Percentiles rank a stretch among this genome's conserved stretches.
Conservation (phyloP, 169 alveolate genomes). For the Babesia gibsoni region DNA sequence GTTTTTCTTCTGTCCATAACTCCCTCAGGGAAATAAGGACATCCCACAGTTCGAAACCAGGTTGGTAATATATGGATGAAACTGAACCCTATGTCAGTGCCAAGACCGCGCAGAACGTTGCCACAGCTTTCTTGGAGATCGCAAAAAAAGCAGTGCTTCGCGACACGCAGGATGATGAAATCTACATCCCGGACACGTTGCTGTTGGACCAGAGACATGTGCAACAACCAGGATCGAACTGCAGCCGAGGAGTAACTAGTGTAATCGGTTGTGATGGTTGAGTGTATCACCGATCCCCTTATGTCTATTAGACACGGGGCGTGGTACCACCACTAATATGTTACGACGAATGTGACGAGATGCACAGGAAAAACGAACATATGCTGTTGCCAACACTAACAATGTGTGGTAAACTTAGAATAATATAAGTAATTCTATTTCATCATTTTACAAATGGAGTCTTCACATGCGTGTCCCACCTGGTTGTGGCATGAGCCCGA, state of each 20-base stretch:
- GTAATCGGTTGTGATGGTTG: slow-evolving; percentile 41
- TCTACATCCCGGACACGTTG: slow-evolving; percentile 67
- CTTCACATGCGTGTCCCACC: no score
- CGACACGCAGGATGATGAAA: slow-evolving; percentile 84
- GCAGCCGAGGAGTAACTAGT: slow-evolving; percentile 49
- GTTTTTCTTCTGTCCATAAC: no score
- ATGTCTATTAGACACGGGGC: no score
- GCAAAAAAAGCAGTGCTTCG: slow-evolving; percentile 83
- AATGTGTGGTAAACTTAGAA: no score
- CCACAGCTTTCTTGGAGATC: slow-evolving; percentile 91
- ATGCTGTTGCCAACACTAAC: no score
- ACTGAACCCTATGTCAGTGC: slow-evolving; percentile 75
- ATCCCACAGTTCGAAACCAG: slow-evolving; percentile 93
- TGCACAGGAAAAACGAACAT: no score
- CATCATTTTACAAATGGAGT: no score
- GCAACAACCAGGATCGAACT: slow-evolving; percentile 30
- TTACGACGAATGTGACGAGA: no score
- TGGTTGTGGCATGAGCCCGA: no score
- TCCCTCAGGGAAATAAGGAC: slow-evolving; percentile 83
- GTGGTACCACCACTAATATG: no score
- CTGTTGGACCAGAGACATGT: slow-evolving; percentile 51
- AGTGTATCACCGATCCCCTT: no score
- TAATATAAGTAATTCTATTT: no score
- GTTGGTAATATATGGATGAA: slow-evolving; percentile 5
- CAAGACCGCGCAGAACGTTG: slow-evolving; percentile 92